Conservation (phyloP, 2,329 filamentous ascomycete species). For the Scedosporium minutisporum region DNA sequence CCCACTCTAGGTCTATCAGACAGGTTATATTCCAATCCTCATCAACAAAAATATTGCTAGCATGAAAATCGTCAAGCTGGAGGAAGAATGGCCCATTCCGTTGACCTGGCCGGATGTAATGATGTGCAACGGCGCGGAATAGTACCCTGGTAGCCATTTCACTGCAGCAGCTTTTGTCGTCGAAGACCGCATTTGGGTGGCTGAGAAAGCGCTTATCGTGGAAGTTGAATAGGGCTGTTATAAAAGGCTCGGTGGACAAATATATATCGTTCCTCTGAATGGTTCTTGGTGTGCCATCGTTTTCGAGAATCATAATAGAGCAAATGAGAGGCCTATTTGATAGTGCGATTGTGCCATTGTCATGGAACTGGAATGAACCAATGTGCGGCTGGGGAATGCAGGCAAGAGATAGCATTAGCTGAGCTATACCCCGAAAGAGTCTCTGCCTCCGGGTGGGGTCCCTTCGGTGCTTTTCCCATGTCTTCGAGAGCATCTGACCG, state of each 20-base stretch:
- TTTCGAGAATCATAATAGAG: constrained; percentile 21
- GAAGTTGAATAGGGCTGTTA: constrained; percentile 16
- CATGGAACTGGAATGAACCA: constrained; percentile 17
- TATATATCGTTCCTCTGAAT: constrained; percentile 21
- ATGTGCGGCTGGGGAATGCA: constrained; percentile 18
- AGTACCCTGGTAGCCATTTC: constrained; percentile 18
- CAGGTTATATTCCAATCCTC: constrained; percentile 23
- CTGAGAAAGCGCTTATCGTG: constrained; percentile 16
- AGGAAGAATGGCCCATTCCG: constrained; percentile 19
- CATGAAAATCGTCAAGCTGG: constrained; percentile 21
- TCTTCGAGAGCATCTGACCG: constrained; percentile 19
- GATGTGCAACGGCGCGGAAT: constrained; percentile 15
- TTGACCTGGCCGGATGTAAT: constrained; percentile 15
- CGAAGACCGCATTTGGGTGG: constrained; percentile 15
- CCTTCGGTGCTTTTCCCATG: constrained; percentile 14
- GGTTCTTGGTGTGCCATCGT: constrained; percentile 19
- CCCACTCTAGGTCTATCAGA: constrained; percentile 25
- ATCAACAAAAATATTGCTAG: constrained; percentile 25
- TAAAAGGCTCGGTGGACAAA: constrained; percentile 17
- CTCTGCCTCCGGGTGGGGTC: constrained; percentile 13
- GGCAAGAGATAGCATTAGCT: constrained; percentile 20
- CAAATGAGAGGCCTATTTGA: constrained; percentile 21
- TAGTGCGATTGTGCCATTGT: constrained; percentile 19
- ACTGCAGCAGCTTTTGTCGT: constrained; percentile 16
- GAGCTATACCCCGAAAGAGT: constrained; percentile 20